Base-by-base conservation (phyloP, 1,284 basidiomycete species). In the Nidula niveotomentosa region DNA sequence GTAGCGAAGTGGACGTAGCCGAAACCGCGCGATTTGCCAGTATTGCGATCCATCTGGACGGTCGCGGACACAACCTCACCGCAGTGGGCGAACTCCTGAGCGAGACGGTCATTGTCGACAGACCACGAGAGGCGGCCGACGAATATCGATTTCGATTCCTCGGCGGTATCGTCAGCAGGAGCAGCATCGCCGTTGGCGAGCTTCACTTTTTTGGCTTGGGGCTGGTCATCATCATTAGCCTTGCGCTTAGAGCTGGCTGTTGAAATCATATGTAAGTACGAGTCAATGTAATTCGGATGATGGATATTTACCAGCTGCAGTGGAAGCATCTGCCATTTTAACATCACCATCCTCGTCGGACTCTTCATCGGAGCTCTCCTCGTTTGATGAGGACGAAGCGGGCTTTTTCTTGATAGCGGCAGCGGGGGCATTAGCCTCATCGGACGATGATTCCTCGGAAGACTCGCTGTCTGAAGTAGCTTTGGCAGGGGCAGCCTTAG, bases 81-180 rank as follows among this genome's bases (percentile, higher is more conserved):
- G 67, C 88, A 96, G 53, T 83, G 79, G 49, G 88, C 86, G 65
- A 99, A 98, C 73, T 98, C 96, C 72, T 88, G 84, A 53, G 88
- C 85, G 61, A 99, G 87, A 84, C 95, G 94, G 74, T 98, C 96
- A 72, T 95, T 92, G 80, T 98, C 96, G 62, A 99, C 90, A 71
- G 94, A 95, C 95, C 95, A 99, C 36, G 94, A 96, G 51, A 99
- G 83, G 60, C 86, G 86, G 53, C 96, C 96, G 62, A 99, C 94
- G 69, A 96, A 99, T 65, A 98, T 84, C 52, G 88, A 90, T 69
- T 83, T 89, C 48, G 80, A 83, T 59, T 84, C 81, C 58, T 83
- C 82, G 23, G 65, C 66, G 44, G 70, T 74, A 36, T 78, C 74
- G 34, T 75, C 76, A 47, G 75, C 70, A 36, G 82, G 73, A 7